phyloP scores from a whole-genome alignment of 305 asterid genomes.

The Plantago coronopus region DNA sequence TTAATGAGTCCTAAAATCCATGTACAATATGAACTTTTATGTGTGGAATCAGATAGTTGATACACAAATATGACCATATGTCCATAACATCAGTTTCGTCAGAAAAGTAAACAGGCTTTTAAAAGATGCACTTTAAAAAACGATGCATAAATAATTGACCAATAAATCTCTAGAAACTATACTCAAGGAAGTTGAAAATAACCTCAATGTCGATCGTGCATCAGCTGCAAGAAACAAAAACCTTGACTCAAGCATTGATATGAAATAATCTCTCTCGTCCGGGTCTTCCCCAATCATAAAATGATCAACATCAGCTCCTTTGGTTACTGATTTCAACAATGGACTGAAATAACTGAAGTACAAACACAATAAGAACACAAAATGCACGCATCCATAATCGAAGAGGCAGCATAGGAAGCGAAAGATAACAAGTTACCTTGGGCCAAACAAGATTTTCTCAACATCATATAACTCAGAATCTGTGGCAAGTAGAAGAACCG shows the following conservation, averaged over 20 bases:
- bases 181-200: constrained; percentile 21
- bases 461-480: constrained; percentile 84
- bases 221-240: constrained; percentile 95
- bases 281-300: constrained; percentile 71
- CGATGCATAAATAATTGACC: neutral
- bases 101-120: neutral
- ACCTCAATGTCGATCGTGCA: constrained; percentile 96
- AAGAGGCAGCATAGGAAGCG: neutral
- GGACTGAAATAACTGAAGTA: constrained; percentile 92
- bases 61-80: constrained; percentile 11
- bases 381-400: neutral
- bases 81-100: neutral
- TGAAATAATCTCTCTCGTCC: constrained; percentile 73
- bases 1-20: constrained; percentile 11
- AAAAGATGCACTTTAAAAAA: neutral
- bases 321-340: constrained; percentile 71
- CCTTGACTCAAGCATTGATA: constrained; percentile 76
- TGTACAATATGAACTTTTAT: neutral
- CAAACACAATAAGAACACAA: constrained; percentile 7
- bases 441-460: constrained; percentile 76
- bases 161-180: constrained; percentile 4
- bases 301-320: constrained; percentile 55
- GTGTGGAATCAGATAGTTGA: neutral
- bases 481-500: constrained; percentile 82
- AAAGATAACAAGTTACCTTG: constrained; percentile 46